These are phyloP conservation scores for Strobilomyces echinocephalus DNA, from an alignment of 768 basidiomycete species.

Conservation along the genomic window DNA sequence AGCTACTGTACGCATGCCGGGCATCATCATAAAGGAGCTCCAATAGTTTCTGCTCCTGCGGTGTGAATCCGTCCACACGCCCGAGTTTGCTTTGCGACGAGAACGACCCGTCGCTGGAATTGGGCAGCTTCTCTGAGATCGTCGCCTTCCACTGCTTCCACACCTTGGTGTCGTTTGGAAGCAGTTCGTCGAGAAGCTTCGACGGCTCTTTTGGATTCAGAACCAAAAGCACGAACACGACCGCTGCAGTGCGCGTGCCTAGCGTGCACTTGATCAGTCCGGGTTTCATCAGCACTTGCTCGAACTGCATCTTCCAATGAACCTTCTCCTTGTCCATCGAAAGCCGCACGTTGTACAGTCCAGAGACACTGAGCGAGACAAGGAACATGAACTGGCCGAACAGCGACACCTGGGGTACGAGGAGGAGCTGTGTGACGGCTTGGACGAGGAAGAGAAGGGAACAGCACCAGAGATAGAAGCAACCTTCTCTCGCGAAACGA, in stretches of 20 bases:
- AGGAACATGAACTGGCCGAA: background rate
- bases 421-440: background rate
- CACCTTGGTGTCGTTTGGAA: background rate
- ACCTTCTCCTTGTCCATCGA: background rate
- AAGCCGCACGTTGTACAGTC: background rate
- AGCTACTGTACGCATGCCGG: background rate
- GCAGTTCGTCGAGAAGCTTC: background rate
- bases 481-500: background rate
- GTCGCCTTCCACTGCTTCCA: background rate
- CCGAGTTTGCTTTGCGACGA: background rate
- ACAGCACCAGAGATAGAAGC: background rate
- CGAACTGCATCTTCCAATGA: background rate
- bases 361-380: background rate
- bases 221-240: background rate
- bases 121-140: background rate
- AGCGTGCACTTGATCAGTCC: background rate
- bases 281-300: background rate
- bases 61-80: background rate
- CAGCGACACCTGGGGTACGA: background rate
- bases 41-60: background rate
- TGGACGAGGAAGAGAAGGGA: background rate
- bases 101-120: background rate
- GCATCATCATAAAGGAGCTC: background rate
- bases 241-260: background rate
- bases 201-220: background rate